Conservation (phyloP, 2,329 filamentous ascomycete genomes). For the Falciphora oryzae region DNA sequence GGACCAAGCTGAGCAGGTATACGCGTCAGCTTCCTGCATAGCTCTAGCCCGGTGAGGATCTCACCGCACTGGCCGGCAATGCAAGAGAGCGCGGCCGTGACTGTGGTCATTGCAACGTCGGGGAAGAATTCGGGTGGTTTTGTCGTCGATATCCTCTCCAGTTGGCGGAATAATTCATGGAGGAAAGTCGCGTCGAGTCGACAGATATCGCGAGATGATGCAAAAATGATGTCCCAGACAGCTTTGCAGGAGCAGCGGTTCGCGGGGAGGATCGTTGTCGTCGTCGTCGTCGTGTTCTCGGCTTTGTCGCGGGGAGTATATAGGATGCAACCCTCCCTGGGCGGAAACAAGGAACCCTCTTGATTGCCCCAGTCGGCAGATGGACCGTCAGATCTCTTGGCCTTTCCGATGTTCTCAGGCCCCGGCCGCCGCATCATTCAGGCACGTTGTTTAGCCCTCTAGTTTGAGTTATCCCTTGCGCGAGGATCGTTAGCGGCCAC, state of each 20-base stretch:
- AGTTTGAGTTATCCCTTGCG: too few species aligned
- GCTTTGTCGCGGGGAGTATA: background rate
- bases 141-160: background rate
- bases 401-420: too few species aligned
- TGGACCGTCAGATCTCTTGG: background rate
- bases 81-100: too few species aligned
- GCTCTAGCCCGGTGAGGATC: background rate
- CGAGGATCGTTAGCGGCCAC: background rate
- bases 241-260: background rate
- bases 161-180: background rate
- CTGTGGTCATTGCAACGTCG: background rate
- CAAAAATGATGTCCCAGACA: background rate
- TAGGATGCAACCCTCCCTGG: background rate
- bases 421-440: too few species aligned
- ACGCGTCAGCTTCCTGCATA: background rate
- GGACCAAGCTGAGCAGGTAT: background rate
- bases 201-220: background rate
- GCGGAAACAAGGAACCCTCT: background rate
- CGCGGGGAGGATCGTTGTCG: background rate
- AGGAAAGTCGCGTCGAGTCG: background rate
- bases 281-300: too few species aligned
- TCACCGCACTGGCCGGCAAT: background rate
- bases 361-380: background rate
- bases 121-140: background rate
- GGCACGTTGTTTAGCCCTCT: too few species aligned